Percentiles rank a stretch among this genome's conserved stretches.
These are phyloP conservation scores for Psilocybe subaeruginosa DNA, from an alignment of 768 basidiomycete genomes.

Conservation along the genomic window DNA sequence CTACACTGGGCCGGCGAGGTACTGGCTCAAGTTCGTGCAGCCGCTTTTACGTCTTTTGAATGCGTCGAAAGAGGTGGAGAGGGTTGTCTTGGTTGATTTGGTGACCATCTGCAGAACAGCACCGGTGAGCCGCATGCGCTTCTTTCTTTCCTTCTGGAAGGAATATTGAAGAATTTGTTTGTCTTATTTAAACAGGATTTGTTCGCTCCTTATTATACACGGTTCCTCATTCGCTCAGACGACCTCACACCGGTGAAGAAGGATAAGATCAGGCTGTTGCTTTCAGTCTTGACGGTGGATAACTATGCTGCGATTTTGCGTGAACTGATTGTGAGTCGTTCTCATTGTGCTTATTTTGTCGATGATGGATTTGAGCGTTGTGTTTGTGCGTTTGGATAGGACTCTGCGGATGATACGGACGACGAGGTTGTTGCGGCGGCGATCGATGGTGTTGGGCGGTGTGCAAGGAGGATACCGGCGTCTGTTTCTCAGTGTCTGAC, in stretches of 20 bases:
- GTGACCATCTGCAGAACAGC: conserved; percentile 61
- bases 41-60: conserved; percentile 79
- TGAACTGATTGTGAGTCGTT: conserved; percentile 79
- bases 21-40: conserved; percentile 57
- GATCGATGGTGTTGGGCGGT: conserved; percentile 78
- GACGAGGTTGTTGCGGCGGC: conserved; percentile 73
- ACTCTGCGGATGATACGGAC: conserved; percentile 80
- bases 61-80: conserved; percentile 70
- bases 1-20: conserved; percentile 66
- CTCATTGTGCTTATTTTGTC: not conserved
- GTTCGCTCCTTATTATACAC: conserved; percentile 61
- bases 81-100: conserved; percentile 75
- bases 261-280: conserved; percentile 75
- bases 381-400: conserved; percentile 43
- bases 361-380: not conserved
- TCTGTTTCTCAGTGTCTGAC: conserved; percentile 72
- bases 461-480: conserved; percentile 70
- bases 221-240: conserved; percentile 70
- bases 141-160: conserved; percentile 1
- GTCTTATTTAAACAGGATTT: conserved; percentile 46
- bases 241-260: conserved; percentile 71
- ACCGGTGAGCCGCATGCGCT: conserved; percentile 53
- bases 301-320: conserved; percentile 74
- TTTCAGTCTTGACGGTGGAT: conserved; percentile 63
- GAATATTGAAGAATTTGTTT: not conserved